These are phyloP conservation scores for Silene uniflora DNA, from an alignment of 148 eudicot species.

Conservation along the genomic window DNA sequence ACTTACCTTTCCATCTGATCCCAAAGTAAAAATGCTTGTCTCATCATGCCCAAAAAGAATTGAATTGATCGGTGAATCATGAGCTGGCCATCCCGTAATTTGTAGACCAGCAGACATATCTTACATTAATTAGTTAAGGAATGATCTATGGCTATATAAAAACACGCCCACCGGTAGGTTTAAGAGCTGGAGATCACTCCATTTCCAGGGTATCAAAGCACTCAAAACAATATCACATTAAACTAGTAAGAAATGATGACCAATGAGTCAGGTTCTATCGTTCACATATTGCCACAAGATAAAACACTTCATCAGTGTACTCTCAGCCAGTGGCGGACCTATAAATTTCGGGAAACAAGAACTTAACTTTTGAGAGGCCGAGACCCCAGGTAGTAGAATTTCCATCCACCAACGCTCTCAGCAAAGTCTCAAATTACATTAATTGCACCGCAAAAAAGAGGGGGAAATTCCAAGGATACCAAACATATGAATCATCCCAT, in stretches of 20 bases:
- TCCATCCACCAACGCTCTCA: too few relatives aligned
- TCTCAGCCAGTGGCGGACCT: too few relatives aligned
- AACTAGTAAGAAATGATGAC: neutral
- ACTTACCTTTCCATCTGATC: slow-evolving; percentile 88
- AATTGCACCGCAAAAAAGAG: too few relatives aligned
- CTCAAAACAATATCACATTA: neutral
- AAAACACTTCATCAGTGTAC: too few relatives aligned
- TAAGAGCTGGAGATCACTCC: neutral
- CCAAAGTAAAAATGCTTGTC: slow-evolving; percentile 91
- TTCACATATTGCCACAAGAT: too few relatives aligned
- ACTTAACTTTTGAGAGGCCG: too few relatives aligned
- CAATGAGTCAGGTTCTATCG: too few relatives aligned
- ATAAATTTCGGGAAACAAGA: too few relatives aligned
- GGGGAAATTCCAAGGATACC: slow-evolving; percentile 79
- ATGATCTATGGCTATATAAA: slow-evolving; percentile 8
- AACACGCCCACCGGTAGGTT: neutral
- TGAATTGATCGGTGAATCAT: slow-evolving; percentile 81
- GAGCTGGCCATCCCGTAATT: slow-evolving; percentile 99
- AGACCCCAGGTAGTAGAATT: too few relatives aligned
- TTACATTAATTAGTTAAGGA: slow-evolving; percentile 33
- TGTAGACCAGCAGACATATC: slow-evolving; percentile 93
- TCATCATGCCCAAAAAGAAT: slow-evolving; percentile 90
- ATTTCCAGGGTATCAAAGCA: slow-evolving; percentile 3
- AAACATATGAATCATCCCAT: slow-evolving; percentile 99
- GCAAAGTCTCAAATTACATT: too few relatives aligned